Conservation (phyloP, 371 early-diverging fungal genomes). For the Coemansia sp. region DNA sequence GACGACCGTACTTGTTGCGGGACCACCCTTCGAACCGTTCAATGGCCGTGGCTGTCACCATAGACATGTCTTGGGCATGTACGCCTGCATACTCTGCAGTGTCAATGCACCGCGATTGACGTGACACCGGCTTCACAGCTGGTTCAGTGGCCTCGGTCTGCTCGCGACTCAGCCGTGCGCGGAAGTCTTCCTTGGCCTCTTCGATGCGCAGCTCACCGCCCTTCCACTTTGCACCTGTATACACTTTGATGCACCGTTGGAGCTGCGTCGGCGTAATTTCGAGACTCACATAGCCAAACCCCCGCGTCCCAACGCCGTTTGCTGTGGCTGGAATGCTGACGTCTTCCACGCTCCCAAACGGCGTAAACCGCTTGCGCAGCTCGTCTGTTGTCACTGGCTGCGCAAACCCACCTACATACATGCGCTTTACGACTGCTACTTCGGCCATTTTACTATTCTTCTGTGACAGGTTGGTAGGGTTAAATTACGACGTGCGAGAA, state of each 20-base stretch:
- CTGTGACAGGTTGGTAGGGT: background rate
- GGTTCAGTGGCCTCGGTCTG: constrained; percentile 31
- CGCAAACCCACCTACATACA: constrained; percentile 75
- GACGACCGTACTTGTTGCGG: constrained; percentile 73
- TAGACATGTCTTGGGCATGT: constrained; percentile 65
- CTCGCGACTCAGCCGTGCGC: constrained; percentile 52
- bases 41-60: constrained; percentile 70
- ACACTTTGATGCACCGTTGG: constrained; percentile 59
- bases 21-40: constrained; percentile 70
- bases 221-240: constrained; percentile 86
- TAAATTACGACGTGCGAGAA: no score
- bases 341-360: constrained; percentile 63
- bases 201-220: constrained; percentile 72
- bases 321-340: constrained; percentile 57
- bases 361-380: constrained; percentile 63
- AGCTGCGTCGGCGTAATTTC: constrained; percentile 65
- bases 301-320: constrained; percentile 55
- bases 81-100: constrained; percentile 21
- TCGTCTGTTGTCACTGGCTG: constrained; percentile 59
- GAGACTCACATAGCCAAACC: constrained; percentile 72
- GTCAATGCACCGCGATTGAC: constrained; percentile 29
- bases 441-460: constrained; percentile 21
- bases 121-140: constrained; percentile 16
- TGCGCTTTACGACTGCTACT: constrained; percentile 56
- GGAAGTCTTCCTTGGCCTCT: constrained; percentile 75